A percentile compares a stretch with the other conserved stretches of the same genome.
These are phyloP conservation scores for Firmiana major DNA, from an alignment of 345 rosid genomes.

Conservation along the genomic window DNA sequence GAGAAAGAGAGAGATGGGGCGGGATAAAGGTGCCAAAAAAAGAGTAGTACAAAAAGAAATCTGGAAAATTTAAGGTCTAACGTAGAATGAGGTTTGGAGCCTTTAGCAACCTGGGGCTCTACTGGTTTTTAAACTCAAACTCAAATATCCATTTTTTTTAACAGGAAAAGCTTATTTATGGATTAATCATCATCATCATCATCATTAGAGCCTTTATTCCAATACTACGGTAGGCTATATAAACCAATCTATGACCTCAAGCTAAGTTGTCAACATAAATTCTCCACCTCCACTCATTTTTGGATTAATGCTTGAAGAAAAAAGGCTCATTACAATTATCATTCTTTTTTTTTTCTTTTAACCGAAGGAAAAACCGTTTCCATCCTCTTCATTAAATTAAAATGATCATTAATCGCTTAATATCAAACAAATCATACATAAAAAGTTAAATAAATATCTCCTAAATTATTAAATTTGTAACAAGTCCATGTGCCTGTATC, in stretches of 20 bases:
- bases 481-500: neutral
- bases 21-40: neutral
- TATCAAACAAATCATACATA: neutral
- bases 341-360: neutral
- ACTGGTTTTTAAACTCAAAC: neutral
- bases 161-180: no score
- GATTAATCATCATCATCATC: no score
- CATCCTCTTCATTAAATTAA: neutral
- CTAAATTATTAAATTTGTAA: neutral
- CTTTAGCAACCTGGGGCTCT: neutral
- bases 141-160: neutral
- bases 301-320: no score
- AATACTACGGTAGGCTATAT: no score
- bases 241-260: no score
- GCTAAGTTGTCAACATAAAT: no score
- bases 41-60: neutral
- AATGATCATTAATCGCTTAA: neutral
- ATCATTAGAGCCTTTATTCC: no score
- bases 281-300: no score
- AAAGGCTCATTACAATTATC: neutral
- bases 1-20: neutral
- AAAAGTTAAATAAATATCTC: neutral
- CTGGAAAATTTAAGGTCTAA: neutral
- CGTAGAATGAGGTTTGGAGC: neutral
- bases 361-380: neutral